These are phyloP conservation scores for Ulota crispa DNA, from an alignment of 225 moss, liverwort and hornwort species.

Conservation along the genomic window DNA sequence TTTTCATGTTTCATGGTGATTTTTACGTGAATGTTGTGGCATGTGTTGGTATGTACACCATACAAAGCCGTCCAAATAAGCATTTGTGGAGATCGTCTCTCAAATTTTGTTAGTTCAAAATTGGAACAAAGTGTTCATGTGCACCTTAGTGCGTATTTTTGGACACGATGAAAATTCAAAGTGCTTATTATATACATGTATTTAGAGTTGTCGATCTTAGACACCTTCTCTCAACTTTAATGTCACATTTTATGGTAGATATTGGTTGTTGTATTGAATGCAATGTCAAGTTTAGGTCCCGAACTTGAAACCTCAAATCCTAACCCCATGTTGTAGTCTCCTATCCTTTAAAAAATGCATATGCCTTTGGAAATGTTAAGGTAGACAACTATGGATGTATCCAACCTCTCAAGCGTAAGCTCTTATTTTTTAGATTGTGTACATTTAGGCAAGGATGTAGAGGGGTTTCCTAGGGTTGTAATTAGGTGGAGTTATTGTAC, in stretches of 20 bases:
- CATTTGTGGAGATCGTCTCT: background rate
- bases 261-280: too few species aligned
- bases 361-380: too few species aligned
- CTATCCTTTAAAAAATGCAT: too few species aligned
- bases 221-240: too few species aligned
- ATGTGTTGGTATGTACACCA: background rate
- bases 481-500: background rate
- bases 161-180: background rate
- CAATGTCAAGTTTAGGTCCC: too few species aligned
- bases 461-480: background rate
- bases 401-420: background rate
- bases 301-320: too few species aligned
- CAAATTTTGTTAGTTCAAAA: background rate
- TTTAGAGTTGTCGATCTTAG: too few species aligned
- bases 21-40: background rate
- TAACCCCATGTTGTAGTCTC: too few species aligned
- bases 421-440: background rate
- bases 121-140: background rate
- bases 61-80: background rate
- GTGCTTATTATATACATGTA: background rate
- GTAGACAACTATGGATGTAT: too few species aligned
- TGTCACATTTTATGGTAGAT: too few species aligned
- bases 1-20: background rate
- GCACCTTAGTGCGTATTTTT: background rate
- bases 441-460: background rate